These are phyloP conservation scores for Lathyrus sativus DNA, from an alignment of 306 rosid genomes.

Conservation along the genomic window DNA sequence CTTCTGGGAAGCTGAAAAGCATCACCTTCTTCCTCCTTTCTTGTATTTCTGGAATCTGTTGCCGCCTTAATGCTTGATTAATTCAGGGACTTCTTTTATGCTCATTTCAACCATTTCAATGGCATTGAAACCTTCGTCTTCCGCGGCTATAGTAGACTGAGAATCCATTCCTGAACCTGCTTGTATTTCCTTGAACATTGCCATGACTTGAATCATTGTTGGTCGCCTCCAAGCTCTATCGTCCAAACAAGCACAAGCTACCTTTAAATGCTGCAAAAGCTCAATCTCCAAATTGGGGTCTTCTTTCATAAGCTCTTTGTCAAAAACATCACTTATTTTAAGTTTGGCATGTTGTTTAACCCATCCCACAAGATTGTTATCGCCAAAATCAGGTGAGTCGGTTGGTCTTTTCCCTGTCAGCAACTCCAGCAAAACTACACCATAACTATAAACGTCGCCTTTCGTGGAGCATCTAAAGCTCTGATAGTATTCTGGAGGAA, in stretches of 20 bases:
- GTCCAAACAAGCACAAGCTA: constrained; percentile 87
- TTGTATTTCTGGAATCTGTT: constrained; percentile 28
- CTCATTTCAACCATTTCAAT: constrained; percentile 86
- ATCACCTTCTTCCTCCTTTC: constrained; percentile 51
- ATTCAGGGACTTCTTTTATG: constrained; percentile 83
- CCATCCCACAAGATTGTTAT: constrained; percentile 98
- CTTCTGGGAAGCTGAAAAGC: constrained; percentile 44
- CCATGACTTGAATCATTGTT: constrained; percentile 88
- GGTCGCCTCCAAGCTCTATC: constrained; percentile 82
- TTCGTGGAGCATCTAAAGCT: constrained; percentile 89
- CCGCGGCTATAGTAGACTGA: constrained; percentile 69
- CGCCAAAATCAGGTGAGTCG: constrained; percentile 89
- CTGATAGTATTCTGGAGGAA: constrained; percentile 97
- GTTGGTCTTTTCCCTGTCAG: constrained; percentile 89
- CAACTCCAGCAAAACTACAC: constrained; percentile 89
- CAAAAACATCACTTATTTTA: constrained; percentile 76
- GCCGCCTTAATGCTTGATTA: constrained; percentile 50
- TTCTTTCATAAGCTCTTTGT: constrained; percentile 82
- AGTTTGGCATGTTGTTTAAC: constrained; percentile 88
- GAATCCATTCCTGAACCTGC: constrained; percentile 91
- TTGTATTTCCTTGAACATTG: constrained; percentile 90
- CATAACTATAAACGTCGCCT: constrained; percentile 95
- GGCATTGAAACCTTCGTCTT: constrained; percentile 56
- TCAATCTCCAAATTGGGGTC: constrained; percentile 77
- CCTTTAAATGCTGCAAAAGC: constrained; percentile 81